Evolutionary conservation across 225 moss, liverwort and hornwort species (phyloP).

Genomic region (Pseudoscleropodium purum): DNA sequence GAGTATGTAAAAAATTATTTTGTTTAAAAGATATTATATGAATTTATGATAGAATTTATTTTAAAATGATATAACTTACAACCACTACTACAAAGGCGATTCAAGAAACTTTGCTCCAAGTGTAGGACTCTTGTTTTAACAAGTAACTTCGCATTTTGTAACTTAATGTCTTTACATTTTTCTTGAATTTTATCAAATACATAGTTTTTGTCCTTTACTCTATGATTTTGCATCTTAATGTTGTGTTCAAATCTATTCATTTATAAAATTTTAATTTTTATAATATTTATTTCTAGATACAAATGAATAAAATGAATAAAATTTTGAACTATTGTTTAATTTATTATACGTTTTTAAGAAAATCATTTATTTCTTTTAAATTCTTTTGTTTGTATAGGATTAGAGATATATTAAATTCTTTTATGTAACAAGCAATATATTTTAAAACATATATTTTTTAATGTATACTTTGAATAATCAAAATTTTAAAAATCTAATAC

Average conservation of each 20-base stretch:
- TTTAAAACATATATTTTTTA: not conserved
- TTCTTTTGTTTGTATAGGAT: not conserved
- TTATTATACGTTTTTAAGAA: fast-evolving
- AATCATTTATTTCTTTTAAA: not conserved
- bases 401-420: too few relatives aligned
- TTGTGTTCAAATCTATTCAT: slow-evolving; percentile 50
- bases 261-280: too few relatives aligned
- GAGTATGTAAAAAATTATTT: not conserved
- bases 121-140: slow-evolving; percentile 31
- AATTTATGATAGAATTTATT: not conserved
- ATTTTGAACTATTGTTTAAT: fast-evolving
- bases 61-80: slow-evolving; percentile 5
- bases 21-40: fast-evolving
- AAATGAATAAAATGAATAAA: not conserved
- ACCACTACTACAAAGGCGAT: slow-evolving; percentile 45
- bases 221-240: slow-evolving; percentile 42
- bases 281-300: not conserved
- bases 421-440: not conserved
- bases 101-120: slow-evolving; percentile 46
- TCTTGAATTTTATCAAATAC: slow-evolving; percentile 13
- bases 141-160: slow-evolving; percentile 38
- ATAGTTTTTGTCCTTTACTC: slow-evolving; percentile 27
- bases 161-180: slow-evolving; percentile 11
- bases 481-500: too few relatives aligned
- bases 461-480: too few relatives aligned